Base-by-base conservation (phyloP, 2,329 filamentous ascomycete species). In the Phaeomoniella chlamydospora region DNA sequence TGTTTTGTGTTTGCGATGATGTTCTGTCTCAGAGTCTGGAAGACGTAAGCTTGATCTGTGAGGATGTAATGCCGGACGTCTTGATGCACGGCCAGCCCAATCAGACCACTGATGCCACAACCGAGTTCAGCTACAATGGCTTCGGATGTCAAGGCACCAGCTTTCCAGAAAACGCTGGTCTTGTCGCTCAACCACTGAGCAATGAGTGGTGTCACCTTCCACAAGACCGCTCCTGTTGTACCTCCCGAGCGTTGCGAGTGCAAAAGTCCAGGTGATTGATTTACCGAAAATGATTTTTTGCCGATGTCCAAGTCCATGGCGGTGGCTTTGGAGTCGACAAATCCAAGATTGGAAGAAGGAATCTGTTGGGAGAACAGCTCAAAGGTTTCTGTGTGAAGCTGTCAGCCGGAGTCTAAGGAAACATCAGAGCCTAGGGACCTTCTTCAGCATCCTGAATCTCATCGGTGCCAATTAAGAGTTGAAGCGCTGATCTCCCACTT, bases 31-130 rank as follows among this genome's bases (percentile, higher is more conserved):
- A 94, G 62, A 1, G 88, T 59, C 41, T 75, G 79, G 40, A 81
- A 68, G 2, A 93, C 81, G 55, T 96, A 96, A 31, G 74, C 59
- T 56, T 94, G 88, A 54, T 98, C 90, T 0, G 87, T 94, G 32
- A 90, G 74, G 31, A 86, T 66, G 53, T 90, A 92, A 40, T 64
- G 64, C 4, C 51, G 43, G 13, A 92, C 67, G 3, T 60, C 61
- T 2, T 72, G 70, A 2, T 72, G 70, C 10, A 94, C 58, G 4
- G 74, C 63, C 26, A 90, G 63, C 3, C 80, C 84, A 19, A 87
- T 72, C 22, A 96, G 65, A 13, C 80, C 84, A 1, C 86, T 82
- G 37, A 93, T 80, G 37, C 90, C 90, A 53, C 84, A 86, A 31
- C 90, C 90, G 4, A 98, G 72, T 52, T 96, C 90, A 37, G 94